phyloP scores from a whole-genome alignment of 768 basidiomycete species.

The Galerina sulciceps region DNA sequence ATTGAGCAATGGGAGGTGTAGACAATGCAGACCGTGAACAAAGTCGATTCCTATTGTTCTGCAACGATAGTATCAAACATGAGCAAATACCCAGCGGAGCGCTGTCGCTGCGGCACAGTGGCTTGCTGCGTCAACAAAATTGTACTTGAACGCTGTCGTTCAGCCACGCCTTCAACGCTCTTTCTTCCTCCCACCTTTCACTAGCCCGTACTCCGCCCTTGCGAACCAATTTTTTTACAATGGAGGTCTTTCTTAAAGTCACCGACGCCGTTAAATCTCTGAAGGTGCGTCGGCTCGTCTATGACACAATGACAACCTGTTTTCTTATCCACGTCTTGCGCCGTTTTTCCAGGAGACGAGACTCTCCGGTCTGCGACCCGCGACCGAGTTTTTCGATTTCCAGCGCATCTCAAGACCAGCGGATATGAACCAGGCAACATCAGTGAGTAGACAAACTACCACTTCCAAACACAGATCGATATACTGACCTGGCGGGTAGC shows the following conservation, averaged over 20 bases:
- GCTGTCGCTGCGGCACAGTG: slow-evolving; percentile 24
- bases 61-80: slow-evolving; percentile 13
- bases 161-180: slow-evolving; percentile 18
- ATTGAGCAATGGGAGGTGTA: slow-evolving; percentile 8
- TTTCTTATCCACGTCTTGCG: not conserved
- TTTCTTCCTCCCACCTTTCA: slow-evolving; percentile 15
- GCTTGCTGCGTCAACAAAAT: slow-evolving; percentile 18
- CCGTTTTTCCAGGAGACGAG: slow-evolving; percentile 69
- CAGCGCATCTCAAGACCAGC: slow-evolving; percentile 85
- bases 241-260: slow-evolving; percentile 72
- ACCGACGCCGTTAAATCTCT: slow-evolving; percentile 71
- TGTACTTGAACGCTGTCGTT: slow-evolving; percentile 16
- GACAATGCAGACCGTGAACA: not conserved
- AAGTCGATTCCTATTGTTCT: not conserved
- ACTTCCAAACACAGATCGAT: not conserved
- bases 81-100: slow-evolving; percentile 20
- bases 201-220: slow-evolving; percentile 1
- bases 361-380: slow-evolving; percentile 73
- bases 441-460: slow-evolving; percentile 46
- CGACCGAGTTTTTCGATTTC: slow-evolving; percentile 81
- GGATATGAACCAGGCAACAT: slow-evolving; percentile 78
- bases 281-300: slow-evolving; percentile 50
- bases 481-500: slow-evolving; percentile 44
- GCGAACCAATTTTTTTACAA: slow-evolving; percentile 31
- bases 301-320: not conserved